Conservation (phyloP, 768 basidiomycete genomes). For the Trametes punicea region DNA sequence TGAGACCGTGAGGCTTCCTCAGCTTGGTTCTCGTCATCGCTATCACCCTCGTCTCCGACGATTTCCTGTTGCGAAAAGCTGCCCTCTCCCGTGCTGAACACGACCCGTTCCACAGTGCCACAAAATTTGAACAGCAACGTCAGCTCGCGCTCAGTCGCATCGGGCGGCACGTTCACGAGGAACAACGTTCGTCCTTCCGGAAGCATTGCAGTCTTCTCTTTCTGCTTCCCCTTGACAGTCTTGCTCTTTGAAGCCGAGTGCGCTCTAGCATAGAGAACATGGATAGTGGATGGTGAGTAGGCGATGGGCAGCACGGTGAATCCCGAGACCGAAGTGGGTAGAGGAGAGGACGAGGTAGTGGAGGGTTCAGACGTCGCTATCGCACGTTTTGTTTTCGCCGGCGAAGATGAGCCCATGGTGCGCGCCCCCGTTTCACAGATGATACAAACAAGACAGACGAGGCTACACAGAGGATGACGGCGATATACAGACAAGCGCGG, state of each 20-base stretch:
- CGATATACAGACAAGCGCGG: too few relatives aligned
- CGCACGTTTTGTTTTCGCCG: not conserved
- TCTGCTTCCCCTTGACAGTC: conserved; percentile 24
- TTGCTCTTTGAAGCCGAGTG: conserved; percentile 52
- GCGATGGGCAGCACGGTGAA: conserved; percentile 46
- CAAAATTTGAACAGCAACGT: conserved; percentile 70
- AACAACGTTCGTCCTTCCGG: conserved; percentile 76
- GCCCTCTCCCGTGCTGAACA: conserved; percentile 43
- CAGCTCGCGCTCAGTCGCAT: conserved; percentile 80
- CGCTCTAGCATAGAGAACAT: conserved; percentile 74
- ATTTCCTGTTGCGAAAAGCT: conserved; percentile 33
- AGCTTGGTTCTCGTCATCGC: conserved; percentile 35
- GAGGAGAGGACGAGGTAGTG: conserved; percentile 5
- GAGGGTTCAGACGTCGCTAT: not conserved
- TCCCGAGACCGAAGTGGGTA: conserved; percentile 35
- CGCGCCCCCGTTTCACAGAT: not conserved
- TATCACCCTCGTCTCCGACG: conserved; percentile 25
- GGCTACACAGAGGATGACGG: not conserved
- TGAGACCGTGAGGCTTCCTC: conserved; percentile 32
- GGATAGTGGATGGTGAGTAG: conserved; percentile 45
- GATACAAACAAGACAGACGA: too few relatives aligned
- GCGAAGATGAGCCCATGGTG: not conserved
- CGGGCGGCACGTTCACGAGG: conserved; percentile 84
- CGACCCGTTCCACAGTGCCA: conserved; percentile 74
- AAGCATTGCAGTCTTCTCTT: conserved; percentile 21